phyloP scores from a whole-genome alignment of 2,329 filamentous ascomycete species.

The Gnomoniopsis sp. region DNA sequence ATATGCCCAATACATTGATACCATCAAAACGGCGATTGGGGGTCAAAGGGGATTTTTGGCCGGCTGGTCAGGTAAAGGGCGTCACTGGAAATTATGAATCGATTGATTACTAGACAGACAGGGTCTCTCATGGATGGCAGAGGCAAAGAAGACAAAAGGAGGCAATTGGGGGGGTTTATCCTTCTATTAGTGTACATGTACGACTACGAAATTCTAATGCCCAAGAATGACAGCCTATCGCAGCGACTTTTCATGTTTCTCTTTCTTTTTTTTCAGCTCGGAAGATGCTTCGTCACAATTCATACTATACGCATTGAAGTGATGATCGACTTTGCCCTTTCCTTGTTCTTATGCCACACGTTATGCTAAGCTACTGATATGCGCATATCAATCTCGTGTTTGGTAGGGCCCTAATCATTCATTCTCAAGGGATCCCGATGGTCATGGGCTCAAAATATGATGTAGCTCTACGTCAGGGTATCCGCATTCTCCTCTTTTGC shows the following conservation, averaged over 20 bases:
- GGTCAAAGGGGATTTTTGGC: neutral
- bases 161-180: neutral
- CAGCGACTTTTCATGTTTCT: neutral
- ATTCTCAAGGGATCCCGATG: too few relatives aligned
- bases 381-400: too few relatives aligned
- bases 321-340: too few relatives aligned
- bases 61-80: neutral
- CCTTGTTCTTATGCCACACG: too few relatives aligned
- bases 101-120: neutral
- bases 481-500: neutral
- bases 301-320: too few relatives aligned
- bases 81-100: neutral
- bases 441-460: neutral
- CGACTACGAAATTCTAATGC: neutral
- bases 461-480: neutral
- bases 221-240: neutral
- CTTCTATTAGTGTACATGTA: slow-evolving; percentile 3
- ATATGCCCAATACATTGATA: neutral
- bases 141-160: neutral
- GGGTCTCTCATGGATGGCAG: neutral
- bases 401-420: too few relatives aligned
- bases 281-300: neutral
- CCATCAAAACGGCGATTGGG: neutral
- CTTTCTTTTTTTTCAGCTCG: too few relatives aligned
- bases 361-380: too few relatives aligned